Evolutionary conservation across 345 rosid genomes (phyloP).

Genomic region (Euclidium syriacum): DNA sequence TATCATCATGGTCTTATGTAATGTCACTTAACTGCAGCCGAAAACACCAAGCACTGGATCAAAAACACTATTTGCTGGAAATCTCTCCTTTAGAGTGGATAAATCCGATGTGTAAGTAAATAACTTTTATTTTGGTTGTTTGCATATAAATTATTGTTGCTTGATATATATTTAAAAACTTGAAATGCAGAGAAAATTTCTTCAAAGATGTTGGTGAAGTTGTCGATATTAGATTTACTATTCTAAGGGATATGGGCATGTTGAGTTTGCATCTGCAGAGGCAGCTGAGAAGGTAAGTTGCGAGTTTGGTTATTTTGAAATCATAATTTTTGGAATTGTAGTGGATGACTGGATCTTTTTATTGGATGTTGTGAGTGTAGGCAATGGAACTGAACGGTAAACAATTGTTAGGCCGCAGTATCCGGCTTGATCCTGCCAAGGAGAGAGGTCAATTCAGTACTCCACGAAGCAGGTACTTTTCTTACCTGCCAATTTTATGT

Average conservation of each 20-base stretch:
- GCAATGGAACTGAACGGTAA: conserved; percentile 57
- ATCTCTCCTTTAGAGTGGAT: conserved; percentile 49
- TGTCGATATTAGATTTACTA: conserved; percentile 57
- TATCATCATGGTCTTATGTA: neutral
- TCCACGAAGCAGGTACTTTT: conserved; percentile 51
- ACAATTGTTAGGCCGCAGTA: conserved; percentile 36
- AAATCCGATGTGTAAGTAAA: conserved; percentile 54
- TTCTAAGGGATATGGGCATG: conserved; percentile 67
- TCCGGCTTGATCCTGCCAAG: conserved; percentile 57
- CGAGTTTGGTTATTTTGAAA: neutral
- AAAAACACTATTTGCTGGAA: conserved; percentile 64
- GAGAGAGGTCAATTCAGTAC: conserved; percentile 42
- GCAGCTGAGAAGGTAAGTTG: conserved; percentile 55
- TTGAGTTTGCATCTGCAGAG: conserved; percentile 68
- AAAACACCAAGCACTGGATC: conserved; percentile 53
- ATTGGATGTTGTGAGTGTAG: conserved; percentile 31
- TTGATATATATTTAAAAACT: neutral
- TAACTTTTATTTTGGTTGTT: neutral
- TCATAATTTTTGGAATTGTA: neutral
- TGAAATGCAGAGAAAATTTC: conserved; percentile 55
- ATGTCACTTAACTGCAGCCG: conserved; percentile 35
- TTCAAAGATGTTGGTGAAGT: conserved; percentile 68
- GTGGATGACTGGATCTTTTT: neutral
- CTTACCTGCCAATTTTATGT: neutral
- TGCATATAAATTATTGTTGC: neutral